Base-by-base conservation (phyloP, 768 basidiomycete genomes). In the Sarcomyxa edulis region DNA sequence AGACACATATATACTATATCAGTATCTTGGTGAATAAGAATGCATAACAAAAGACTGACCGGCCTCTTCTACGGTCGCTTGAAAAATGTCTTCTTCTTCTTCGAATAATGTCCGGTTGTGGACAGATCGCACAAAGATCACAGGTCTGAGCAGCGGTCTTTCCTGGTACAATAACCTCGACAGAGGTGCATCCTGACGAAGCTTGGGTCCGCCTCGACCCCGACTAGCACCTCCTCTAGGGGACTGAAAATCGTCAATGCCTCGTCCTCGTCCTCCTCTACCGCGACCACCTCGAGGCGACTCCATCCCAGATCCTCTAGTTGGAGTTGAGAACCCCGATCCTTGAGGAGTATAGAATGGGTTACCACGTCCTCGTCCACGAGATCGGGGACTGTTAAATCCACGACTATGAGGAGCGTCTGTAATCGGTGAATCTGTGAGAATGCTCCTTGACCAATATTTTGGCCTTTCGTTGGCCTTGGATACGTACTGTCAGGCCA, bases 111-210 rank as follows among this genome's bases (percentile, higher is more conserved):
- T 71, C 56, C 37, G 72, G 2, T 72, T 75, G 29, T 69, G 36
- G 8, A 68, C 63, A 0, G 82, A 76, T 12, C 65, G 76, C 9
- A 90, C 84, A 47, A 91, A 90, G 9, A 60, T 59, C 46, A 91
- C 62, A 0, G 86, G 87, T n/a, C 66, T 64, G 12, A 89, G 63
- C 0, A 78, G 61, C 2, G 83, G 84, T 20, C 86, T 61, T 26
- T 77, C 72, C 18, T 69, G 59, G 42, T 73, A 67, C 6, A 84
- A 61, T 29, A 81, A 49, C 16, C 63, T 68, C 1, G 82, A 83
- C 12, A 83, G 59, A 4, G 79, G 63, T 2, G 69, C 69, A 32
- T 69, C 65, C n/a, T 56, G 49, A 8, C 60, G 54, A 14, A 61
- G 45, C 48, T 58, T 65, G 24, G 56, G 56, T 10, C 51, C 54